phyloP scores from a whole-genome alignment of 345 rosid species.

The Citropsis articulata region DNA sequence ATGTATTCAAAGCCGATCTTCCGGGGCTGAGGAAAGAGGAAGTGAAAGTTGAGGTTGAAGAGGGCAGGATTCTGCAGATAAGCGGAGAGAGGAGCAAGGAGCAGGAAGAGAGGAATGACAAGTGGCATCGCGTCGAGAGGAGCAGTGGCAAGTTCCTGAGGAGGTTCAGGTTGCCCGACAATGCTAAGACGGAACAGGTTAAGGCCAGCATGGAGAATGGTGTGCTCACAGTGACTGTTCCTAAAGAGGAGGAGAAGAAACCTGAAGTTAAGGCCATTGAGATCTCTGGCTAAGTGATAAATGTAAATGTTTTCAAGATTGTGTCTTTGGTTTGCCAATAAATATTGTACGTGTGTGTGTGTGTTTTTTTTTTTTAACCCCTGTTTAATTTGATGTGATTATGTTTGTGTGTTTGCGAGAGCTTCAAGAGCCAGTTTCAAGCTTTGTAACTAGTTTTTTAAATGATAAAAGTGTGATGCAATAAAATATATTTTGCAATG shows the following conservation, averaged over 20 bases:
- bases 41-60: slow-evolving; percentile 48
- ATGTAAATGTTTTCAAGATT: background rate
- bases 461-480: too few species aligned
- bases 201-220: slow-evolving; percentile 60
- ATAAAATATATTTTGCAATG: too few species aligned
- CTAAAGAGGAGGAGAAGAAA: slow-evolving; percentile 33
- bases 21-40: slow-evolving; percentile 45
- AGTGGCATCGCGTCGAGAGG: slow-evolving; percentile 42
- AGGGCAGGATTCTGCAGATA: slow-evolving; percentile 34
- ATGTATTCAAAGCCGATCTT: slow-evolving; percentile 40
- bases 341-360: background rate
- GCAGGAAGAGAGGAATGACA: slow-evolving; percentile 38
- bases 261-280: slow-evolving; percentile 46
- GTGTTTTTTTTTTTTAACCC: background rate
- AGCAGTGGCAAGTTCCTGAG: slow-evolving; percentile 40
- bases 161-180: slow-evolving; percentile 45
- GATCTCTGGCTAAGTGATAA: slow-evolving; percentile 34
- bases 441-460: too few species aligned
- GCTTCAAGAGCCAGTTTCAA: too few species aligned
- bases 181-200: slow-evolving; percentile 35
- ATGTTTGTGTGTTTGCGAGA: too few species aligned
- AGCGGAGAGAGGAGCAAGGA: slow-evolving; percentile 39
- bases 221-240: slow-evolving; percentile 42
- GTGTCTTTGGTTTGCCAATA: background rate
- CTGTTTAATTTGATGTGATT: too few species aligned